phyloP scores from a whole-genome alignment of 257 asterid species.

The Lantana camara region DNA sequence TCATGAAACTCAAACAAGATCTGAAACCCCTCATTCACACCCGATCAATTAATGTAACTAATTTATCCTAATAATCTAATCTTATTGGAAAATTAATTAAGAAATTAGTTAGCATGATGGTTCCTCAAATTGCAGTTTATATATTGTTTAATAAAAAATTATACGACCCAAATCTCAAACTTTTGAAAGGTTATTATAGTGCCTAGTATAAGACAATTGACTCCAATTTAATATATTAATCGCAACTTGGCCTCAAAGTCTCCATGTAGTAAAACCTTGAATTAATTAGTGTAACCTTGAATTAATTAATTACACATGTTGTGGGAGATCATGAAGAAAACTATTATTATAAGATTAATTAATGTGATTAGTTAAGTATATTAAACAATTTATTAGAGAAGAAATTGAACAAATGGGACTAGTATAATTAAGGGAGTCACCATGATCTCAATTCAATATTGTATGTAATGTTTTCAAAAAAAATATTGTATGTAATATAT shows the following conservation, averaged over 20 bases:
- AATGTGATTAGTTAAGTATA: background rate
- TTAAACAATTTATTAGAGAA: background rate
- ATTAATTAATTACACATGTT: background rate
- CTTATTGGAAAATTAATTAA: background rate
- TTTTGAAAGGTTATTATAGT: constrained; percentile 19
- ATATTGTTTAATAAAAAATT: constrained; percentile 22
- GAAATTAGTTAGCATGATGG: background rate
- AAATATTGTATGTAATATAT: no score
- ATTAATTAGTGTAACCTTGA: constrained; percentile 17
- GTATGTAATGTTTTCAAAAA: no score
- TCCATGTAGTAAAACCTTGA: constrained; percentile 31
- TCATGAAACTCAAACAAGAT: no score
- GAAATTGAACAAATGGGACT: no score
- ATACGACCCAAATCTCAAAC: constrained; percentile 33
- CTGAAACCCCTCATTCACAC: no score
- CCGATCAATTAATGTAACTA: no score
- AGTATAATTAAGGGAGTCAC: no score
- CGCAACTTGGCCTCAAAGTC: constrained; percentile 54
- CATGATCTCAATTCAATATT: no score
- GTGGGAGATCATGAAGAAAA: constrained; percentile 2
- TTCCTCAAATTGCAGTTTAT: no score
- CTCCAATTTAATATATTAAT: constrained; percentile 18
- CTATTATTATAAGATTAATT: background rate
- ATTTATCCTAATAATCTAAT: background rate
- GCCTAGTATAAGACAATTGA: constrained; percentile 27